A percentile compares a stretch with the other conserved stretches of the same genome.
These are phyloP conservation scores for Aspergillus quadricinctus DNA, from an alignment of 2,329 filamentous ascomycete genomes.

Conservation along the genomic window DNA sequence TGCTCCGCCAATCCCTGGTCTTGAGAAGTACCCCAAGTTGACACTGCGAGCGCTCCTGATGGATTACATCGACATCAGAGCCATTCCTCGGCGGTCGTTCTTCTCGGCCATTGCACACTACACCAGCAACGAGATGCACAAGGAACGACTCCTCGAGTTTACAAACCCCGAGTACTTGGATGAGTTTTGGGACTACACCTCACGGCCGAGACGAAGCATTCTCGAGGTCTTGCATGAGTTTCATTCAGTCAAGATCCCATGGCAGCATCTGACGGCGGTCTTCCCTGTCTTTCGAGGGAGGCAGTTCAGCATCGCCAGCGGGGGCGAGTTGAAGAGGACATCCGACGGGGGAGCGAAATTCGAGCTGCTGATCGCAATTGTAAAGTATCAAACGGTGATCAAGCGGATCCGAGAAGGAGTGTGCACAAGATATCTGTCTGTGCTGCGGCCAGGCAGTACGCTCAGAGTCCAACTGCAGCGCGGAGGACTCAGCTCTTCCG, in stretches of 20 bases:
- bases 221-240: constrained; percentile 92
- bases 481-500: constrained; percentile 48
- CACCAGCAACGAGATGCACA: constrained; percentile 66
- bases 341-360: constrained; percentile 47
- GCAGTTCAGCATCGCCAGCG: constrained; percentile 88
- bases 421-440: constrained; percentile 79
- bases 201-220: constrained; percentile 82
- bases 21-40: constrained; percentile 32
- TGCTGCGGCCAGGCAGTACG: constrained; percentile 54
- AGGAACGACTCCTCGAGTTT: constrained; percentile 79
- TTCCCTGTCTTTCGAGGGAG: constrained; percentile 82
- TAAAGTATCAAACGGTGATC: constrained; percentile 86
- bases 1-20: constrained; percentile 31
- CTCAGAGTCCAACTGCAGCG: constrained; percentile 58
- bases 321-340: constrained; percentile 47
- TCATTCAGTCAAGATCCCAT: constrained; percentile 74
- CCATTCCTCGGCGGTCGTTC: constrained; percentile 83
- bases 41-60: constrained; percentile 74
- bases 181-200: constrained; percentile 94
- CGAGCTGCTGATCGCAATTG: constrained; percentile 77
- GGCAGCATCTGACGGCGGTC: constrained; percentile 64
- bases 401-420: constrained; percentile 80
- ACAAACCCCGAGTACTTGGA: constrained; percentile 73
- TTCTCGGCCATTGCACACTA: constrained; percentile 75
- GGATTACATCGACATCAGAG: constrained; percentile 82